These are phyloP conservation scores for Coemansia sp. DNA, from an alignment of 192 early-diverging fungal genomes.

Conservation along the genomic window DNA sequence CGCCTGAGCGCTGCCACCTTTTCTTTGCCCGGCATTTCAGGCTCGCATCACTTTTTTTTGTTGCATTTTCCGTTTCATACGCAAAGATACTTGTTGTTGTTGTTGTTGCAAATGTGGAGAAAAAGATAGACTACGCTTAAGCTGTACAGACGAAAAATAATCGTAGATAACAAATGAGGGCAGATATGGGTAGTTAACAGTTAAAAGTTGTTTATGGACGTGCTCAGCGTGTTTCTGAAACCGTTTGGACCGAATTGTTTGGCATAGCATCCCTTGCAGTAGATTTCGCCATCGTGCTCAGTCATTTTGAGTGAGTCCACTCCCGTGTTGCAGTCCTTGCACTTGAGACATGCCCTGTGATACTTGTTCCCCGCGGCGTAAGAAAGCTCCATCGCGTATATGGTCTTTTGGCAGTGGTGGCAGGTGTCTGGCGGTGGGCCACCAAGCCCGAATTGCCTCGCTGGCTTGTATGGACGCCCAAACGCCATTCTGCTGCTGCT, in stretches of 20 bases:
- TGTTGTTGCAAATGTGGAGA: too few relatives aligned
- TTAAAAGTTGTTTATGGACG: conserved; percentile 39
- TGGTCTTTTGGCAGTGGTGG: conserved; percentile 46
- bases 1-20: not conserved
- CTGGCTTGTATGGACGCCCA: conserved; percentile 40
- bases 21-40: too few relatives aligned
- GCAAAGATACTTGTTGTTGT: not conserved
- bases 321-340: conserved; percentile 39
- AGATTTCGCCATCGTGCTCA: conserved; percentile 54
- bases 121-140: not conserved
- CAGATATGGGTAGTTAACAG: not conserved
- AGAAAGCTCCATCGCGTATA: conserved; percentile 52
- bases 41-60: not conserved
- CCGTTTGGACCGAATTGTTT: conserved; percentile 55
- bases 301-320: conserved; percentile 49
- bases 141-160: not conserved
- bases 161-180: not conserved
- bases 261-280: conserved; percentile 55
- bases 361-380: conserved; percentile 55
- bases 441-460: conserved; percentile 14
- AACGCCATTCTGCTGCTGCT: conserved; percentile 28
- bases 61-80: not conserved
- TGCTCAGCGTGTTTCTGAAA: conserved; percentile 29
- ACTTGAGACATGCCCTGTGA: conserved; percentile 53
- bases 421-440: conserved; percentile 45